Conservation (phyloP, 257 asterid species). For the Leonotis leonurus region DNA sequence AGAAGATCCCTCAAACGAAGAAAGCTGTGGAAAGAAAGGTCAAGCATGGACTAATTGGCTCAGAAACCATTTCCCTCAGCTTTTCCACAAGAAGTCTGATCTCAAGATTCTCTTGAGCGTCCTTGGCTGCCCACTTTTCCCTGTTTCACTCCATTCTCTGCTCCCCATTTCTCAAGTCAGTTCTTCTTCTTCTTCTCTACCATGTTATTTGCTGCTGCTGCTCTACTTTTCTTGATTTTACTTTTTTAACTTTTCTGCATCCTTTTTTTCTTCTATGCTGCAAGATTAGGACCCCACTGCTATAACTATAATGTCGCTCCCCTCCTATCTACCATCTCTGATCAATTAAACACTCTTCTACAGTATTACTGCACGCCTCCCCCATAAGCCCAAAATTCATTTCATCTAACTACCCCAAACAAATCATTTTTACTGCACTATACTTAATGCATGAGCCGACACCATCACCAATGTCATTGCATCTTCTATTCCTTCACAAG, state of each 20-base stretch:
- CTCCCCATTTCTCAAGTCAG: conserved; percentile 46
- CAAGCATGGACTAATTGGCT: conserved; percentile 61
- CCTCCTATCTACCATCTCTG: too few species aligned
- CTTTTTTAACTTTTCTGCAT: background rate
- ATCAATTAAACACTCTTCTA: too few species aligned
- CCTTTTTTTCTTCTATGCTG: background rate
- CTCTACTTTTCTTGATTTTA: background rate
- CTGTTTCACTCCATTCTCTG: conserved; percentile 37
- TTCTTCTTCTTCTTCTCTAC: background rate
- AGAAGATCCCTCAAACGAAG: conserved; percentile 60
- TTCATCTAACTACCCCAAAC: conserved; percentile 19
- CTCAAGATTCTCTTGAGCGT: conserved; percentile 61
- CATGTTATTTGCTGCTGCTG: too few species aligned
- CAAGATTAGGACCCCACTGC: conserved; percentile 6
- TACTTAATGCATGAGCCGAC: background rate
- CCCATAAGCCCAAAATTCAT: conserved; percentile 6
- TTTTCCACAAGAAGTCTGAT: conserved; percentile 60
- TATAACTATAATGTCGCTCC: too few species aligned
- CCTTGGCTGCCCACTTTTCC: conserved; percentile 80
- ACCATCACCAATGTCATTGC: too few species aligned
- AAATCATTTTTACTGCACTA: background rate
- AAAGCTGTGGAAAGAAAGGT: conserved; percentile 30
- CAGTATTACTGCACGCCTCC: too few species aligned
- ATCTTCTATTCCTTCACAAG: too few species aligned
- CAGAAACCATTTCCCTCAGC: conserved; percentile 41